phyloP scores from a whole-genome alignment of 352 stramenopile genomes.

The Nothophytophthora sp. region DNA sequence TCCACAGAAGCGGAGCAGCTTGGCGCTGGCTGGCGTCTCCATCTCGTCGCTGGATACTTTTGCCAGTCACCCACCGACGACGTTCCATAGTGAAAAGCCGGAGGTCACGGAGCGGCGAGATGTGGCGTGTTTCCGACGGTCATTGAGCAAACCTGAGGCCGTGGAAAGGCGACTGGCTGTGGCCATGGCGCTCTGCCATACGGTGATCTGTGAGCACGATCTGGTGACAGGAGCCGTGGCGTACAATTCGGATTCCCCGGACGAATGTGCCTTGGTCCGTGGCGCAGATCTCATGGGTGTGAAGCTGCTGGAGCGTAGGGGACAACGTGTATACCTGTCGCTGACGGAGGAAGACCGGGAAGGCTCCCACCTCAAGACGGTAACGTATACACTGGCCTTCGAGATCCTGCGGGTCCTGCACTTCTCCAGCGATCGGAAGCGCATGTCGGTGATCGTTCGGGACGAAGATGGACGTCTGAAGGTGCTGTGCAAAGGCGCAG shows the following conservation, averaged over 20 bases:
- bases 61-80: conserved; percentile 1
- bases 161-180: conserved; percentile 64
- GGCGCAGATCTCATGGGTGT: conserved; percentile 80
- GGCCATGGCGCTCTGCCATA: conserved; percentile 84
- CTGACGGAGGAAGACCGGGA: conserved; percentile 65
- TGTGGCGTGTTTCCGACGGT: conserved; percentile 45
- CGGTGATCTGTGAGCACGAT: conserved; percentile 80
- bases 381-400: conserved; percentile 67
- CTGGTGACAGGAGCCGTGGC: conserved; percentile 35
- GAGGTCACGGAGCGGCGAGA: conserved; percentile 12
- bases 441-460: conserved; percentile 84
- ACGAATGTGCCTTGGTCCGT: conserved; percentile 92
- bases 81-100: conserved; percentile 14
- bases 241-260: conserved; percentile 92
- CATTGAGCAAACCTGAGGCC: conserved; percentile 47
- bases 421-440: conserved; percentile 81
- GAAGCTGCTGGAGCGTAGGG: conserved; percentile 66
- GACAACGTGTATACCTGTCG: conserved; percentile 53
- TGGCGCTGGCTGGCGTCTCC: conserved; percentile 28
- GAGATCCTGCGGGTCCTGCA: conserved; percentile 71
- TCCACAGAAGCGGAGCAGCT: conserved; percentile 17
- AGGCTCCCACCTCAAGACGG: conserved; percentile 56
- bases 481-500: conserved; percentile 81
- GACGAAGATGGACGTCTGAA: conserved; percentile 53
- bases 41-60: conserved; percentile 36